phyloP scores from a whole-genome alignment of 2,329 filamentous ascomycete species.

The Lasiodiplodia gonubiensis region DNA sequence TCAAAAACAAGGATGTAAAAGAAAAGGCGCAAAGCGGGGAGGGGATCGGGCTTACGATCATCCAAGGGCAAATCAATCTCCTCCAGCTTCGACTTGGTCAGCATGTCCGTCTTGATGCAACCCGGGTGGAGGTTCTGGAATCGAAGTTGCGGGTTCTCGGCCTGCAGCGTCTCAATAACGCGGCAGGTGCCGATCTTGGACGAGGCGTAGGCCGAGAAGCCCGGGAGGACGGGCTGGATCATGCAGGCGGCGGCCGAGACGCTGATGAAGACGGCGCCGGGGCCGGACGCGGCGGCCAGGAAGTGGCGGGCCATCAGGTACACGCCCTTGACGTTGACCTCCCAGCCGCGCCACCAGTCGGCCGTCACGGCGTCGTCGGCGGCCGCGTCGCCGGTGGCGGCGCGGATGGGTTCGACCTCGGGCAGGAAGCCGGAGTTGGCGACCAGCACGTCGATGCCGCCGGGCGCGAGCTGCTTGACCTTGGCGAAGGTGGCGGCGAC shows the following conservation, averaged over 20 bases:
- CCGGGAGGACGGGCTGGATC: slow-evolving; percentile 3
- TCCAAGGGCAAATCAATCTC: background rate
- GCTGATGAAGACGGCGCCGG: slow-evolving; percentile 35
- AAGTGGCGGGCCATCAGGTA: slow-evolving; percentile 36
- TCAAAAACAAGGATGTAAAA: too few relatives aligned
- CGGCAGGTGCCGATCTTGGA: slow-evolving; percentile 46
- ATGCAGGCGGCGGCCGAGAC: slow-evolving; percentile 34
- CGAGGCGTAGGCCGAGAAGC: slow-evolving; percentile 40
- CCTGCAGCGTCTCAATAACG: slow-evolving; percentile 45
- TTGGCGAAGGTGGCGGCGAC: slow-evolving; percentile 35
- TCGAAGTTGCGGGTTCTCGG: slow-evolving; percentile 46
- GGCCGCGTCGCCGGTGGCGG: background rate
- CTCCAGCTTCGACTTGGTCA: slow-evolving; percentile 16
- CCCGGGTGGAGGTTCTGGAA: slow-evolving; percentile 53
- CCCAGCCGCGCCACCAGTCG: slow-evolving; percentile 31
- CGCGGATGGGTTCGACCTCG: slow-evolving; percentile 16
- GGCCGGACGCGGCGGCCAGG: slow-evolving; percentile 31
- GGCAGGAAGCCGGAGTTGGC: slow-evolving; percentile 35
- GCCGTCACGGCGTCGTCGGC: background rate
- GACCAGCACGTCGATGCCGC: slow-evolving; percentile 35
- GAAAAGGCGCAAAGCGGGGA: too few relatives aligned
- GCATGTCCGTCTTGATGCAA: slow-evolving; percentile 48
- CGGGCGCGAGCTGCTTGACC: slow-evolving; percentile 25
- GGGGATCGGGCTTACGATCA: too few relatives aligned
- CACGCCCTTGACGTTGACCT: slow-evolving; percentile 33